phyloP scores from a whole-genome alignment of 257 asterid genomes.

The Nicotiana obtusifolia region DNA sequence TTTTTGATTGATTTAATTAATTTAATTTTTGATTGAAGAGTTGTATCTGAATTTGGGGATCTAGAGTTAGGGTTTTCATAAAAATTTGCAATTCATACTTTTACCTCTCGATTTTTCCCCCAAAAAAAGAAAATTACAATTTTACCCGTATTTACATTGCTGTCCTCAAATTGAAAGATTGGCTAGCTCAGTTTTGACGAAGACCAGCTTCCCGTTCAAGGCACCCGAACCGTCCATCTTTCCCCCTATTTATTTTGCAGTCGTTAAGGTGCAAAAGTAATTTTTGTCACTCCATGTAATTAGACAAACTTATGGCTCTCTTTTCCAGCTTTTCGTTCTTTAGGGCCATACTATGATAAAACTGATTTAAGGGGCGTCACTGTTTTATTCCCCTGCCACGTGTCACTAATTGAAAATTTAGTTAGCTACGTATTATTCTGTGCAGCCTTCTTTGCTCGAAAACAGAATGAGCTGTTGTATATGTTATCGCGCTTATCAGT shows the following conservation, averaged over 20 bases:
- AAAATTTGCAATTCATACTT: not conserved
- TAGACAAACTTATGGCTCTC: not conserved
- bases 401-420: not conserved
- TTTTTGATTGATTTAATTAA: not conserved
- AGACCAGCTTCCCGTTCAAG: not conserved
- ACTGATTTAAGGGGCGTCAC: not conserved
- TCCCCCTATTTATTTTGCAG: not conserved
- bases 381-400: not conserved
- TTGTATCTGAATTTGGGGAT: slow-evolving; percentile 13
- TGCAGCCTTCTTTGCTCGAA: not conserved
- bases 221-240: not conserved
- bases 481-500: not conserved
- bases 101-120: not conserved
- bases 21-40: not conserved
- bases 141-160: not conserved
- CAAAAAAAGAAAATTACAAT: not conserved
- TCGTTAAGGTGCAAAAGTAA: not conserved
- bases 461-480: not conserved
- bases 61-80: slow-evolving; percentile 14
- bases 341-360: not conserved
- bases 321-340: not conserved
- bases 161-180: not conserved
- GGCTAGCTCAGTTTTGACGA: not conserved
- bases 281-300: not conserved
- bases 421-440: not conserved